phyloP scores from a whole-genome alignment of 139 green algal species.

The Chlorella vulgaris region DNA sequence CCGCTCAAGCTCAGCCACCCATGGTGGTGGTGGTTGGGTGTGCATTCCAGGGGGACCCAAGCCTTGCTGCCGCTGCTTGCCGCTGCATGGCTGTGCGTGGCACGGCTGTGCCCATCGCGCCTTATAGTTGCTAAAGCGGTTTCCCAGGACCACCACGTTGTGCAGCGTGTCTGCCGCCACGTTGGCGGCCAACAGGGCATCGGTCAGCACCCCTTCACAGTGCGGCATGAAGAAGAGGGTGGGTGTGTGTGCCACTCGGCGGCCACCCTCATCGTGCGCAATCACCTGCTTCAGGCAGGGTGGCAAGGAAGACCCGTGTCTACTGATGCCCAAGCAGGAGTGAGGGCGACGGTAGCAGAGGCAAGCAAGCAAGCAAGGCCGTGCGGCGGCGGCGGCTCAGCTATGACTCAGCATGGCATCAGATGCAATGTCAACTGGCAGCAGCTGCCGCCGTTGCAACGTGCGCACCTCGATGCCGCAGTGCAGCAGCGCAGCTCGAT shows the following conservation, averaged over 20 bases:
- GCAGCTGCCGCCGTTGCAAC: too few species aligned
- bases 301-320: background rate
- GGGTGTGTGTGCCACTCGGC: conserved; percentile 34
- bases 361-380: background rate
- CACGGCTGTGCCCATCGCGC: background rate
- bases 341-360: too few species aligned
- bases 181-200: conserved; percentile 58
- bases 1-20: background rate
- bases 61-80: background rate
- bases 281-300: background rate
- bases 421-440: background rate
- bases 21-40: background rate
- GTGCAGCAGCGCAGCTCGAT: conserved; percentile 43
- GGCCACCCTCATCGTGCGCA: conserved; percentile 46
- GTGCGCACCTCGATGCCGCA: conserved; percentile 39
- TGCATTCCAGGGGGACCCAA: too few species aligned
- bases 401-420: background rate
- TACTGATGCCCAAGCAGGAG: too few species aligned
- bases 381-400: too few species aligned
- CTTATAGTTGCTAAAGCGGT: conserved; percentile 35
- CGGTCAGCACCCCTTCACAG: conserved; percentile 60
- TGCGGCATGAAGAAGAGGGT: conserved; percentile 78
- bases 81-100: background rate
- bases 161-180: conserved; percentile 34
- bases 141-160: conserved; percentile 59